A percentile compares a stretch with the other conserved stretches of the same genome.
Evolutionary conservation across 78 protist species (phyloP).

Genomic region (Speleostelium caveatum): DNA sequence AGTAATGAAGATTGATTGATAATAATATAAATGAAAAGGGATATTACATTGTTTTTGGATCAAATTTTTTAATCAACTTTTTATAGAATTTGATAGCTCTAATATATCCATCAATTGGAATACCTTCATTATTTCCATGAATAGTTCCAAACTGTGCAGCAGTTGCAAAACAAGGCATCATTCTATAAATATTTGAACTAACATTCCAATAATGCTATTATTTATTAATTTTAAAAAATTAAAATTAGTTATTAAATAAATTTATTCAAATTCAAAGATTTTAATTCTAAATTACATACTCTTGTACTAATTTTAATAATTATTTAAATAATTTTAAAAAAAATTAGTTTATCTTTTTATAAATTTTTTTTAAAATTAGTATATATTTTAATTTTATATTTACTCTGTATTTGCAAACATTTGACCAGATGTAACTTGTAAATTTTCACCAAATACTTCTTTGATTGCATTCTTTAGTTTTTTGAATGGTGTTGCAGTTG

Average conservation of each 20-base stretch:
- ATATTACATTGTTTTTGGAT: too few species aligned
- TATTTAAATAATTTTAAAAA: too few species aligned
- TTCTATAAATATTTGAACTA: conserved; percentile 31
- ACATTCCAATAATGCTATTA: conserved; percentile 46
- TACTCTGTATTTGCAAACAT: conserved; percentile 69
- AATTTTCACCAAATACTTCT: conserved; percentile 13
- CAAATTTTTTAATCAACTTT: conserved; percentile 23
- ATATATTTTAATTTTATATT: too few species aligned
- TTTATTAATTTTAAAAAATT: too few species aligned
- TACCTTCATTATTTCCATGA: conserved; percentile 47
- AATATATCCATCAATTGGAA: conserved; percentile 5
- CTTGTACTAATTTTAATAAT: too few species aligned
- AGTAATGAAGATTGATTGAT: too few species aligned
- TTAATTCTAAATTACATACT: too few species aligned
- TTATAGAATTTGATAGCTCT: conserved; percentile 44
- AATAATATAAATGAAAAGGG: too few species aligned
- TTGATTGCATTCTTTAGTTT: neutral
- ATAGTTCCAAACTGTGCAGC: neutral
- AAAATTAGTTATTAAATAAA: too few species aligned
- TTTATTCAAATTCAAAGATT: too few species aligned
- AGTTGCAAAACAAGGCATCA: conserved; percentile 8
- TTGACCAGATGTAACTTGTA: conserved; percentile 5
- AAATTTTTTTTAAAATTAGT: too few species aligned
- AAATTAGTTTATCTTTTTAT: too few species aligned
- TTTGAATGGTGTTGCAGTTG: neutral